Base-by-base conservation (phyloP, 768 basidiomycete genomes). In the Mycena sanguinolenta region DNA sequence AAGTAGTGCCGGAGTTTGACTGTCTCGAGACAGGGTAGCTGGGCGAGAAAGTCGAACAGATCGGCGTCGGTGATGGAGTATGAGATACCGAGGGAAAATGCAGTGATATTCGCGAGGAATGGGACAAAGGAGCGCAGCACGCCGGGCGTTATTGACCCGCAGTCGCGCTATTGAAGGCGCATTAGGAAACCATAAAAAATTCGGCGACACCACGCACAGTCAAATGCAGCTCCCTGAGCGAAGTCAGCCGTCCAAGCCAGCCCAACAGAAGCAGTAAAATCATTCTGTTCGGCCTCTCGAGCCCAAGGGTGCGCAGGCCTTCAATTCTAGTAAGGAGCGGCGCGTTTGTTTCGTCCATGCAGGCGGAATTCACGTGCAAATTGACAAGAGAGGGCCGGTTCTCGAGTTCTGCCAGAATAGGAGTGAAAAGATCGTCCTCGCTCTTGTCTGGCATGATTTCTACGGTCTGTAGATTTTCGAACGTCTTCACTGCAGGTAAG, bases 81-180 rank as follows among this genome's bases (percentile, higher is more conserved):
- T 0, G 90, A 90, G 1, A 91, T 71, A 0, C 90, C 89, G 2
- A 90, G 72, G 3, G 85, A 82, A 50, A 78, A n/a, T 16, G 82
- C 76, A 13, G 74, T 75, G 25, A 87, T 70, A 21, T 71, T 75
- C 49, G 77, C 68, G 2, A 88, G 61, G 36, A 81, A 79, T 0
- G 86, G 85, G 7, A 83, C 14, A 59, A 89, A 78, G 0, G 83
- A 81, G 23, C 79, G 83, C 4, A 91, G 78, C 3, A 90, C 87
- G 0, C 89, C 89, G 14, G 89, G 90, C 0, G 90, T 91, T 19
- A 91, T 80, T 7, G 90, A 91, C 8, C 90, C 89, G 74, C 90
- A 91, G 63, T 90, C 87, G 36, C 82, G 83, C 89, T 91, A 54
- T 36, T 8, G 42, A 21, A 3, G 25, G n/a, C 28, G 21, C 13